Base-by-base conservation (phyloP, 768 basidiomycete genomes). In the Suillus lakei region DNA sequence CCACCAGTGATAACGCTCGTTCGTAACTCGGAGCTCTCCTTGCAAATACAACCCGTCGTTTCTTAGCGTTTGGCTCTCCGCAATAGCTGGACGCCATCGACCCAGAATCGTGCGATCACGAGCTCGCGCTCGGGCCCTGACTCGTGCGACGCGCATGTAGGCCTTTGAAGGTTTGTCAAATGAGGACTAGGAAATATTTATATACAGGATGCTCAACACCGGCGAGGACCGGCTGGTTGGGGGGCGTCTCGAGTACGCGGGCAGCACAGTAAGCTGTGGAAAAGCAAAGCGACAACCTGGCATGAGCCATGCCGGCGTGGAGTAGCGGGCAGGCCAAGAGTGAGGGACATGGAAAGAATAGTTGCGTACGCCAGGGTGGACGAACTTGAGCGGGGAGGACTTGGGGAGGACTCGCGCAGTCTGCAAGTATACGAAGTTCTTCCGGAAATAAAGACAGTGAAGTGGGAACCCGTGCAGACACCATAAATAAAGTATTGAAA, bases 231-330 rank as follows among this genome's bases (percentile, higher is more conserved):
- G 84, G 81, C 50, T 78, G 73, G 6, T 60, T 68, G 0, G 67
- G 60, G 44, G 89, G 78, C 0, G 83, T 78, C 21, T 66, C 69
- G n/a, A 76, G 71, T 10, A 83, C 79, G 8, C 72, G 66, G 12
- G 69, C 66, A 1, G 85, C 76, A 30, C 87, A 83, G 18, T 58
- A 41, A 0, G 80, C 67, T 0, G 83, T 78, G 43, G 72, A 76
- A 51, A 91, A 85, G 82, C n/a, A 90, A 81, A 0, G 83, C 7
- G 85, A 78, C 28, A 77, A 72, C 15, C 74, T 74, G 34, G 74
- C 70, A 53, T 64, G 65, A 56, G 41, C 36, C 36, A 36, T 53
- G 36, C 21, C 26, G 41, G 61, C 54, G 34, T 66, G 64, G 63
- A 65, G 60, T 12, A 61, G 63, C 55, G 34, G 55, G 8, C 46